Evolutionary conservation across 495 filamentous ascomycete genomes (phyloP).

Genomic region (Delitschia confertaspora): DNA sequence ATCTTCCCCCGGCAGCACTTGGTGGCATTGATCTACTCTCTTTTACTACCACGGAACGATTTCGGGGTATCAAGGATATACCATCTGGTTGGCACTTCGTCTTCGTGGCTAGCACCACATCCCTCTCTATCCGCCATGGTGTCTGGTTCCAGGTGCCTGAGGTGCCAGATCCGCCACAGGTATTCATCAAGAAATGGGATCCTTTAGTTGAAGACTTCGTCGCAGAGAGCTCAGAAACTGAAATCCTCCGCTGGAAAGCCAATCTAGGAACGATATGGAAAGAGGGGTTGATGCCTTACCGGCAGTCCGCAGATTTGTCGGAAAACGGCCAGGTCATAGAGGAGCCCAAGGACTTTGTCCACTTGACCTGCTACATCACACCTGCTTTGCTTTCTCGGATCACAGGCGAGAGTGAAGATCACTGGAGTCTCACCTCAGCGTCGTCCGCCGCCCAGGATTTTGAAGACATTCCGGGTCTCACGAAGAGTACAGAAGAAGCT

Average conservation of each 20-base stretch:
- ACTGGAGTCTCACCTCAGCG: constrained; percentile 45
- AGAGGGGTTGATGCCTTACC: constrained; percentile 38
- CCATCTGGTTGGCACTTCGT: constrained; percentile 53
- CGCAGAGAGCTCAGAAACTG: constrained; percentile 27
- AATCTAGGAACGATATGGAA: constrained; percentile 40
- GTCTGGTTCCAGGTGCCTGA: constrained; percentile 48
- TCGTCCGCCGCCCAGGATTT: constrained; percentile 41
- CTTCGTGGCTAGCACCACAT: constrained; percentile 41
- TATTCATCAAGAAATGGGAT: constrained; percentile 55
- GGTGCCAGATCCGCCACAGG: constrained; percentile 27
- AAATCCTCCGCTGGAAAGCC: constrained; percentile 33
- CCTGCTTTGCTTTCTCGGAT: constrained; percentile 41
- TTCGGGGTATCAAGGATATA: constrained; percentile 51
- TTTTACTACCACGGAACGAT: constrained; percentile 40
- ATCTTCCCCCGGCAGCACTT: constrained; percentile 31
- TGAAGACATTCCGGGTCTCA: constrained; percentile 36
- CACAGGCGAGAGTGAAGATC: constrained; percentile 36
- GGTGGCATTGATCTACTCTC: constrained; percentile 38
- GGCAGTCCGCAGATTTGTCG: constrained; percentile 22
- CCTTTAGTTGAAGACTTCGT: constrained; percentile 31
- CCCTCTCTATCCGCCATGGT: constrained; percentile 48
- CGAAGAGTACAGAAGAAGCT: constrained; percentile 22
- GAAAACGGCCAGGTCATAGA: constrained; percentile 27
- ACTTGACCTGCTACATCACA: constrained; percentile 45
- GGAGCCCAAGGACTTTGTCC: constrained; percentile 34